Base-by-base conservation (phyloP, 1,139 yeast species). In the Pichia sp. region DNA sequence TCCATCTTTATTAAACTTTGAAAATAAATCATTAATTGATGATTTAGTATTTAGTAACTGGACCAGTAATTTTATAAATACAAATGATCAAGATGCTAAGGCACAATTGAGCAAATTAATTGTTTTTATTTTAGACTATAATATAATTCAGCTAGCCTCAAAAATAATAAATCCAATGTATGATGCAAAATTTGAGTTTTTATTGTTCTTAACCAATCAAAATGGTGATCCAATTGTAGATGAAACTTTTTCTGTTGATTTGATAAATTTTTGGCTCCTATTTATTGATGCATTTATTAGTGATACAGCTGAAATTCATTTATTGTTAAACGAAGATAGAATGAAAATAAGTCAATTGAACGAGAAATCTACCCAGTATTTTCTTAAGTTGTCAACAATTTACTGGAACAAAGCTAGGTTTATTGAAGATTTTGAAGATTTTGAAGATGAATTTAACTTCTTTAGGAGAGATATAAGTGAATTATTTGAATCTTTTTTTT, bases 221-320 rank as follows among this genome's bases (percentile, higher is more conserved):
- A 82, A 83, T 0, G 81, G 84, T 1, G 58, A 67, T 6, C 85
- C 95, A 0, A 72, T 83, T 1, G 66, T 71, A 0, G 90, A 87
- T 26, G 96, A 90, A 61, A 67, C 67, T 16, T 68, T 85, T 13
- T 83, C 95, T 16, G 78, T 74, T 40, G 82, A 80, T 48, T 71
- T 88, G 56, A 70, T 86, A 6, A 81, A 81, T 46, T 87, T 89
- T 60, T 92, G 97, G 97, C 77, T 78, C 47, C 83, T 81, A 49
- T 71, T 85, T 46, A 79, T 83, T 11, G 94, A 85, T 53, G 73
- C 77, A 1, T 77, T 76, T 50, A 67, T 74, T 20, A 83, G 77
- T 55, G 83, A 79, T 48, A 73, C 66, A n/a, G 83, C 70, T 20
- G 55, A 68, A 0, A 58, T 77, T n/a, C 56, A 63, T 43, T 60